Evolutionary conservation across 169 alveolate genomes (phyloP), one percentile per base, ranked within the genome.

Genomic region (Perkinsus marinus): DNA sequence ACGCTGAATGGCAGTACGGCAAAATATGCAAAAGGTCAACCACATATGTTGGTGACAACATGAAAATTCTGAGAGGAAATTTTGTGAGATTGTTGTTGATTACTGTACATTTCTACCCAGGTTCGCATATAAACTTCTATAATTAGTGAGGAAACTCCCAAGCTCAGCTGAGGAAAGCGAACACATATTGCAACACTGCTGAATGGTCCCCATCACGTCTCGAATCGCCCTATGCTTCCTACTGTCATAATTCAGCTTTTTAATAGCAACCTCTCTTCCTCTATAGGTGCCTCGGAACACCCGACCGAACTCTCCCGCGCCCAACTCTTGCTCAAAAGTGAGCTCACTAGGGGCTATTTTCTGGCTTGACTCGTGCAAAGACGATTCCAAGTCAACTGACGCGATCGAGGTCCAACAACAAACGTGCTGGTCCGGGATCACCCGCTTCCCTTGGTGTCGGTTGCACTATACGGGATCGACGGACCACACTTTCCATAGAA

Each of bases 251-350:
- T 46, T 5, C 57, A 90, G 68, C 19, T 43, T 90, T 37, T 90
- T 90, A 16, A 90, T 90, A 26, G 92, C 92, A 0, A 90, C 92
- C 39, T 46, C 47, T 22, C 41, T 19, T n/a, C 92, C 92, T 79
- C 38, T 90, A 43, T 46, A 90, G 19, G 41, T 22, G 26, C 92
- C 92, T 39, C 41, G n/a, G 90, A 36, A 90, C 3, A 90, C 92
- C 39, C n/a, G 39, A 26, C 92, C 92, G 46, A 90, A 90, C n/a
- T 79, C 92, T 0, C 92, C 92, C 0, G 46, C 36, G 34, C 92
- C 92, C 39, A 90, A n/a, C 69, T 38, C n/a, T 6, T 39, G 38
- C 39, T 19, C 79, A 41, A 38, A 41, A 39, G 43, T n/a, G 39
- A 90, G 79, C 69, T 90, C 91, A 13, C 36, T 19, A 13, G 79